Base-by-base conservation (phyloP, 768 basidiomycete species). In the Amanita jacksonii region DNA sequence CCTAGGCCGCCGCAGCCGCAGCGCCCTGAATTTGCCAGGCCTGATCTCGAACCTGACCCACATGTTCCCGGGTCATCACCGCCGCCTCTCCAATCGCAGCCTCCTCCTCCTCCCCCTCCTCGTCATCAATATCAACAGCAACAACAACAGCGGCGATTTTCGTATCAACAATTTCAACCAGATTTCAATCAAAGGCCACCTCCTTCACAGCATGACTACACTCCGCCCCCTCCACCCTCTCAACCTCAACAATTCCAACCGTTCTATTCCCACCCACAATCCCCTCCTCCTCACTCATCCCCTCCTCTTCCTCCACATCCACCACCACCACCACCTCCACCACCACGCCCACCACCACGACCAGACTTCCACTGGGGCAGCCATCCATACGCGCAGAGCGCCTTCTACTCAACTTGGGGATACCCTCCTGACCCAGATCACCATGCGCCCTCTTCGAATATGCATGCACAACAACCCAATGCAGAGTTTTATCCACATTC, bases 21-120 rank as follows among this genome's bases (percentile, higher is more conserved):
- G 32, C 47, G 61, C 24, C 54, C 47, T 8, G 40, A 41, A 8
- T 80, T 82, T 47, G 61, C 80, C n/a, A 67, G 81, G 38, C 81
- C 81, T 10, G 80, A 84, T 54, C 70, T 82, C 10, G 73, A 67
- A 31, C 70, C 76, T 3, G 73, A 74, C 46, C 47, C 54, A 41
- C 57, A n/a, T n/a, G n/a, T n/a, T n/a, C n/a, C n/a, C n/a, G n/a
- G n/a, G n/a, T n/a, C n/a, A n/a, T n/a, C n/a, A n/a, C n/a, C n/a
- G n/a, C n/a, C n/a, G n/a, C n/a, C n/a, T n/a, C n/a, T n/a, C n/a
- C n/a, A n/a, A n/a, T n/a, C n/a, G n/a, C n/a, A n/a, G n/a, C n/a
- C n/a, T n/a, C n/a, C n/a, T n/a, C n/a, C n/a, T n/a, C n/a, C 61
- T 19, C 57, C 49, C 42, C 62, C 55, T 10, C 58, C 51, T 13